Evolutionary conservation across 129 eudicot species (phyloP), one percentile per base, ranked within the genome.

Genomic region (Flaveria robusta): DNA sequence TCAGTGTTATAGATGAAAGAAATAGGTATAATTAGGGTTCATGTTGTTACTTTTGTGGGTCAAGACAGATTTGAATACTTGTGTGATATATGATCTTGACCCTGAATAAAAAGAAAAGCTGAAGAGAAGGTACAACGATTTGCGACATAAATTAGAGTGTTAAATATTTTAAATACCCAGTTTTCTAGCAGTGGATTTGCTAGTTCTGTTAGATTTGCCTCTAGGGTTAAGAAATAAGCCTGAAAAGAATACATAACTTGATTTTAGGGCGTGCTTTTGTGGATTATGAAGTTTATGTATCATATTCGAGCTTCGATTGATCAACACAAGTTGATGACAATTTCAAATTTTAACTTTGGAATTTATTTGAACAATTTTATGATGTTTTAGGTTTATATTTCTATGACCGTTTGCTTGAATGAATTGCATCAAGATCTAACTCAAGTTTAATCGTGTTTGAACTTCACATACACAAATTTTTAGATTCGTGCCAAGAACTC

Each of bases 1-100:
- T 86, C 75, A 24, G 46, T 23, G 43, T 80, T 19, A 65, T 66
- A 15, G 83, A 86, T 26, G 64, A 76, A 80, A 49, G 74, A 56
- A 65, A 81, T 67, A 83, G 83, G 70, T 86, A 63, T 63, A 60
- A 62, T 65, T 86, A 86, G 76, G 76, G 81, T 66, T 60, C 69
- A 23, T 60, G 29, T 46, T 55, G 46, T 27, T 24, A 60, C 56
- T 39, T 68, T 77, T 67, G 39, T 51, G 70, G 65, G 41, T 71
- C 37, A 15, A 29, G 69, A 46, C 29, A 46, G 71, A 55, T 74
- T 66, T 66, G 1, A 27, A 34, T 74, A 74, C 65, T 43, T 74
- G 80, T 80, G 56, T 80, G 69, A 80, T 74, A 66, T 74, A 80
- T 68, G 70, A 74, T 54, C 64, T 27, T 66, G 54, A 22, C 78